Base-by-base conservation (phyloP, 2,329 filamentous ascomycete genomes). In the Cladosporium sp. region DNA sequence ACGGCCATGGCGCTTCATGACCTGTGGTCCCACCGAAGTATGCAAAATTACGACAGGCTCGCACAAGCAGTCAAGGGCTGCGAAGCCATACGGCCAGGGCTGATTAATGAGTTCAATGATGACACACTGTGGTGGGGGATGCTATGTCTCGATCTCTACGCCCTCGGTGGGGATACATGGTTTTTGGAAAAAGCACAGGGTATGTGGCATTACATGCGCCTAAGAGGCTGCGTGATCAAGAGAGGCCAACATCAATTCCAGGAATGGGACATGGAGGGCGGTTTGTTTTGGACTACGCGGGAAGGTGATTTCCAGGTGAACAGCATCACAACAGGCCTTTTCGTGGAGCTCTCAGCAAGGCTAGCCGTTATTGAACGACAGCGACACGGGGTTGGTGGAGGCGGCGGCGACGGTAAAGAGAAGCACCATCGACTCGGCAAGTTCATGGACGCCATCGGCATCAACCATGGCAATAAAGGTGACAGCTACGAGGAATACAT, bases 71-170 rank as follows among this genome's bases (percentile, higher is more conserved):
- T 74, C 0, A 65, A 44, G 26, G 68, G 65, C 38, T 72, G 70
- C 47, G 71, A 73, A 49, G 24, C 36, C 12, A 62, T 65, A 26
- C 69, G 71, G 21, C 41, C 54, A 8, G 65, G 67, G 21, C 70
- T 74, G 49, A 72, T 74, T 62, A 74, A 74, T 54, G 72, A 73
- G 21, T 73, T 72, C 68, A 71, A 72, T 49, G 71, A 72, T 59
- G 71, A 73, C 62, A 70, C 71, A 11, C 65, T 72, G n/a, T 75
- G 73, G 73, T 75, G 70, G 69, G 72, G 65, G 1, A 58, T 73
- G 26, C 68, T 68, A 21, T 71, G 73, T 18, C 41, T 73, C 1
- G 68, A 73, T 65, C 58, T 73, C 14, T 73, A 71, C 61, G 51
- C 65, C 26, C 65, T 73, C 15, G 69, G 65, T 10, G 64, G 67